Base-by-base conservation (phyloP, 2,329 filamentous ascomycete genomes). In the Neonectria punicea region DNA sequence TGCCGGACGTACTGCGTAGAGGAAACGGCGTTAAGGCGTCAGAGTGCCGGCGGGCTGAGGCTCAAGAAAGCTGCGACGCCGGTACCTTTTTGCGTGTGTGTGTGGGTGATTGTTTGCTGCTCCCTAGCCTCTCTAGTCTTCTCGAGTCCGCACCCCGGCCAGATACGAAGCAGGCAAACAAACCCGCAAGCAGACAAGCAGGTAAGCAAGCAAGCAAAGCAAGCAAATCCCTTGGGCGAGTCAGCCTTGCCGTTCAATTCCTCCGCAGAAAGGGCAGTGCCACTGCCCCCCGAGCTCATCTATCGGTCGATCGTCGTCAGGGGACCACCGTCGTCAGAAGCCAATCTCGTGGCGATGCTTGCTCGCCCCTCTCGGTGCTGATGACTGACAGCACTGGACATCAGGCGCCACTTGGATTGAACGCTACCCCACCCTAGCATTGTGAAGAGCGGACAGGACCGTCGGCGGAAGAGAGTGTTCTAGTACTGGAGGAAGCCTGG, bases 281-380 rank as follows among this genome's bases (percentile, higher is more conserved):
- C 36, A 57, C 59, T 22, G 53, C 66, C 41, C 68, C 68, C 62
- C 61, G 64, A 61, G 51, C 60, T 67, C 67, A 69, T 72, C 61
- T 69, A 69, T 73, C 69, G 63, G 70, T 61, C 66, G 71, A 73
- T 73, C 70, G 66, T 66, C 57, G 43, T 66, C 68, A 65, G 65
- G 63, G 68, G 67, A 61, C 58, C 46, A 43, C 62, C 66, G 25
- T 58, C 64, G 51, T 70, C 66, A 72, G 64, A 68, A 72, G 69
- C 69, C 70, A 73, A 73, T 73, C 64, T 72, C 53, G 62, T 56
- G 61, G 50, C n/a, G 18, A 50, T 32, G 47, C 32, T 34, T 44
- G 28, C 56, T 58, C 56, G 46, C 49, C 32, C 32, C 32, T 13
- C 32, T 13, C 32, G 1, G 32, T 13, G 9, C 32, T 34, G 53